Evolutionary conservation across 345 rosid species (phyloP).

Genomic region (Boechera stricta): DNA sequence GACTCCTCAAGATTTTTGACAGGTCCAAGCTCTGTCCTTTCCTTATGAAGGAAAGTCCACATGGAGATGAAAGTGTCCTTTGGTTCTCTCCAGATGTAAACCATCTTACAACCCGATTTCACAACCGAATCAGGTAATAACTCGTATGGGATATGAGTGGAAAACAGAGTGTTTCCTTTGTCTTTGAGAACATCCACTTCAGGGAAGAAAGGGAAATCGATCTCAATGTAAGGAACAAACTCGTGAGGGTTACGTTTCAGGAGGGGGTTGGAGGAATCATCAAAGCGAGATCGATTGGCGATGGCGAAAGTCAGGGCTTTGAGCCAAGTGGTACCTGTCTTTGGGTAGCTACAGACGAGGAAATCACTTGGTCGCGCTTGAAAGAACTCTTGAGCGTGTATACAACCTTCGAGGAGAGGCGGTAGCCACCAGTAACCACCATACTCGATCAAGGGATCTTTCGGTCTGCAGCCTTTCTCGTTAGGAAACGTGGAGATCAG

Average conservation of each 20-base stretch:
- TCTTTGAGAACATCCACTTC: slow-evolving; percentile 43
- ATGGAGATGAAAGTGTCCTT: slow-evolving; percentile 45
- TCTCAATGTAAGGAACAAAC: slow-evolving; percentile 48
- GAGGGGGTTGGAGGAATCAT: slow-evolving; percentile 36
- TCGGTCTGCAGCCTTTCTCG: slow-evolving; percentile 47
- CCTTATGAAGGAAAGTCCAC: slow-evolving; percentile 45
- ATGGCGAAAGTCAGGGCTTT: slow-evolving; percentile 49
- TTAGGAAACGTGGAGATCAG: slow-evolving; percentile 44
- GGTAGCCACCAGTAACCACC: slow-evolving; percentile 45
- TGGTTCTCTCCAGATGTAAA: slow-evolving; percentile 50
- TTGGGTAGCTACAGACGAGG: slow-evolving; percentile 48
- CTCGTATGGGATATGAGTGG: slow-evolving; percentile 43
- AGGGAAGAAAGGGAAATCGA: slow-evolving; percentile 46
- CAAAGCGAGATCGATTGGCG: slow-evolving; percentile 32
- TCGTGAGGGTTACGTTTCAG: slow-evolving; percentile 48
- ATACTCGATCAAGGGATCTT: slow-evolving; percentile 33
- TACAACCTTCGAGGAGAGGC: slow-evolving; percentile 41
- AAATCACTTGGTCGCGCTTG: slow-evolving; percentile 38
- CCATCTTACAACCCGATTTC: slow-evolving; percentile 44
- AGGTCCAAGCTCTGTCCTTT: slow-evolving; percentile 41
- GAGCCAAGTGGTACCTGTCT: slow-evolving; percentile 53
- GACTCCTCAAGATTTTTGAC: slow-evolving; percentile 39
- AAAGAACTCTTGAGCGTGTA: slow-evolving; percentile 42
- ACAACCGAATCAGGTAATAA: slow-evolving; percentile 37
- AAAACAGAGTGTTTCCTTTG: slow-evolving; percentile 45